Evolutionary conservation across 2,329 filamentous ascomycete genomes (phyloP), one percentile per base, ranked within the genome.

Genomic region (Fusarium nodosum): DNA sequence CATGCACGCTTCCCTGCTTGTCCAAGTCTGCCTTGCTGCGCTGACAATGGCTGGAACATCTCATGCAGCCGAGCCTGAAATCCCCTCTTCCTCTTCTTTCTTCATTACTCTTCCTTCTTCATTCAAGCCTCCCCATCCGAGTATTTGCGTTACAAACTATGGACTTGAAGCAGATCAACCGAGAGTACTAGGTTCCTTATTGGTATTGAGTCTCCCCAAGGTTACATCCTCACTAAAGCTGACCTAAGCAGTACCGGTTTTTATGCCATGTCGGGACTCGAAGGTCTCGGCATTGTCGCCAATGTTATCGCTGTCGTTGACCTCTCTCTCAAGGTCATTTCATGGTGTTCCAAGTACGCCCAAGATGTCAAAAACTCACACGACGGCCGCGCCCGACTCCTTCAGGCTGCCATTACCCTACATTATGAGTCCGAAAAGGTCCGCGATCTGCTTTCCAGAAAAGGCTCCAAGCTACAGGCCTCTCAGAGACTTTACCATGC

Each of bases 341-440:
- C 34, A 1, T 41, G 24, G 28, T 82, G 78, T 53, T 73, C 72
- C 22, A 69, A 79, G 50, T 82, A 82, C 65, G 80, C 73, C 8
- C 66, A 71, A 52, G 71, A 77, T 3, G 76, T 79, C 39, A 75
- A 76, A 58, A 46, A 72, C 51, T 76, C 78, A 8, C 66, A 72
- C 60, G 64, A 71, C 1, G 72, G 79, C 22, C 79, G 82, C 55
- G 66, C 73, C 44, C 75, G 74, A n/a, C 67, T 82, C 0, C 64
- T 74, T 18, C 36, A 56, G 38, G 77, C 79, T 57, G 50, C 7
- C 0, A 36, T 44, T 2, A 31, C 16, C 0, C 9, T 56, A 3
- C 51, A 58, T 13, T 56, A 44, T 1, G 50, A 56, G 13, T 45
- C 56, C 0, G 51, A 10, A 0, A 59, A 56, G 5, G 12, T 38